Evolutionary conservation across 2,329 filamentous ascomycete genomes (phyloP), one percentile per base, ranked within the genome.

Genomic region (Neospermospora avenae): DNA sequence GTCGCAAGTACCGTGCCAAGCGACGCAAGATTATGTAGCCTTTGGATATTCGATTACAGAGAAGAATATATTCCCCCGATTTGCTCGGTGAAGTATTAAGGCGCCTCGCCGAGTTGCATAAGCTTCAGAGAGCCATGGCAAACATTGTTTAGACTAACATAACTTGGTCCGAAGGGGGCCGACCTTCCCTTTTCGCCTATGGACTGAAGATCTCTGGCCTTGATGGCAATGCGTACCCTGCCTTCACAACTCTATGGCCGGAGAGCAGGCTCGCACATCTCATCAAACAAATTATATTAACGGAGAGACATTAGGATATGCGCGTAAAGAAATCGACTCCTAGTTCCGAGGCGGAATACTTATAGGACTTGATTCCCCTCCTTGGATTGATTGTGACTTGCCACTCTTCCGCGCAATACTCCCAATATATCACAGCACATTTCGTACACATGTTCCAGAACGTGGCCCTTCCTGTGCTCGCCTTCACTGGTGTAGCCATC

Each of bases 381-480:
- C 16, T 1, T 57, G 1, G 14, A 2, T 22, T 4, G 7, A 18
- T 16, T n/a, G 31, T 31, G 14, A 42, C 14, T 16, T 41, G 18
- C 45, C 31, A 41, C 34, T 41, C 44, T 41, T 39, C 28, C 39
- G 39, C 45, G 8, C 11, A 42, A 7, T n/a, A 20, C n/a, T n/a
- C 35, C 45, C 41, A 22, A n/a, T 39, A 13, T 52, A 42, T 20
- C 39, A 35, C 24, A 8, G 28, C 11, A 31, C 28, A 5, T 31
- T 10, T n/a, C 25, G 22, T 22, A 24, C 65, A 55, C 18, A 68
- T 68, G 66, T 20, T 67, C 58, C 66, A 65, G 20, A 66, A 64
- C 22, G 57, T 68, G 35, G 31, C 49, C 20, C 57, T 68, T 46
- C 59, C 65, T 20, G 35, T 66, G 25, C 44, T 61, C 55, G 66